Evolutionary conservation across 2,329 filamentous ascomycete genomes (phyloP).

Genomic region (Lasiodiplodia theobromae): DNA sequence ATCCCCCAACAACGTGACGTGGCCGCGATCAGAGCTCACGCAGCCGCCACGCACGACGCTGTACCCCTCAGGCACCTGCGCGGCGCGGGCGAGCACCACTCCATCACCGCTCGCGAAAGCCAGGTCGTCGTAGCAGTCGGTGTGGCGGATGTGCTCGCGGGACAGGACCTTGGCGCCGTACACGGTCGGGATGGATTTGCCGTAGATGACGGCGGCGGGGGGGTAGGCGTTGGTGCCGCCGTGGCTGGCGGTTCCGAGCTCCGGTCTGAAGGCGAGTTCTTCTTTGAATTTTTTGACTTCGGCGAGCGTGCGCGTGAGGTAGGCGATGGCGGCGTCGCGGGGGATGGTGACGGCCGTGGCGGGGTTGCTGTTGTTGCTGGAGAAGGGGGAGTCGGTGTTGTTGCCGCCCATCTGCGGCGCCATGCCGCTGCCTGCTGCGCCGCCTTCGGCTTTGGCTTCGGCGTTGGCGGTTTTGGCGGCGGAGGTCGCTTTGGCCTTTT

Average conservation of each 20-base stretch:
- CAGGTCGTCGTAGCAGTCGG: constrained; percentile 84
- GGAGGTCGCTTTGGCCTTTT: constrained; percentile 30
- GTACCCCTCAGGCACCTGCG: constrained; percentile 85
- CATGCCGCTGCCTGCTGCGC: constrained; percentile 45
- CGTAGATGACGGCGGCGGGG: constrained; percentile 82
- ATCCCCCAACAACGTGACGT: constrained; percentile 87
- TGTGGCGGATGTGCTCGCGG: constrained; percentile 74
- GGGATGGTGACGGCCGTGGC: constrained; percentile 61
- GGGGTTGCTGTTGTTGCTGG: constrained; percentile 32
- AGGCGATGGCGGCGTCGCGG: constrained; percentile 64
- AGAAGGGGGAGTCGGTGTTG: background rate
- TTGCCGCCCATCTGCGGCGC: constrained; percentile 57
- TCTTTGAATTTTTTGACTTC: constrained; percentile 77
- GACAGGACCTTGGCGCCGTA: constrained; percentile 78
- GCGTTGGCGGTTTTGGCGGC: constrained; percentile 36
- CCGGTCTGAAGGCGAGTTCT: constrained; percentile 69
- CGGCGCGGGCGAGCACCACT: constrained; percentile 83
- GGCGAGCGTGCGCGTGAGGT: constrained; percentile 76
- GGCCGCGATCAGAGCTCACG: constrained; percentile 81
- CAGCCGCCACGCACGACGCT: constrained; percentile 74
- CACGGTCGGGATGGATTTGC: constrained; percentile 85
- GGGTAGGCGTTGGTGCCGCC: constrained; percentile 77
- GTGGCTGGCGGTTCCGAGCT: constrained; percentile 68
- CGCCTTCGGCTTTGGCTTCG: constrained; percentile 36
- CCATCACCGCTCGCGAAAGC: constrained; percentile 89